These are phyloP conservation scores for Cochliopodium minus DNA, from an alignment of 208 protist species.

Conservation along the genomic window DNA sequence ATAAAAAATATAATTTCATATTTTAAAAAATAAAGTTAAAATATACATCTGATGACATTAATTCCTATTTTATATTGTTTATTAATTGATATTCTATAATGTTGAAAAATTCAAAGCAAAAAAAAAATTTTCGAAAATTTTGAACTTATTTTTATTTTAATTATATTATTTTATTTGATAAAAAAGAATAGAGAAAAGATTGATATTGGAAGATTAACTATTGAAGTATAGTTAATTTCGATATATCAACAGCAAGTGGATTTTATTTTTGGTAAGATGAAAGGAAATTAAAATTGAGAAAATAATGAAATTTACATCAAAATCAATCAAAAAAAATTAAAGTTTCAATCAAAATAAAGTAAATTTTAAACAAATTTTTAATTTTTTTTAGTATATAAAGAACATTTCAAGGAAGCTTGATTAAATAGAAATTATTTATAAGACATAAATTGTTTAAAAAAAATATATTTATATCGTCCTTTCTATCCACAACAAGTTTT, in stretches of 20 bases:
- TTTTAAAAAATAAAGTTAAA: neutral
- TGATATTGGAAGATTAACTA: neutral
- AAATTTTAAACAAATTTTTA: neutral
- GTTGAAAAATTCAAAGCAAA: neutral
- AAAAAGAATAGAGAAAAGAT: neutral
- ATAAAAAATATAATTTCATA: neutral
- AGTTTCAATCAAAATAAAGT: neutral
- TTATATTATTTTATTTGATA: neutral
- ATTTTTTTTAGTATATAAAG: neutral
- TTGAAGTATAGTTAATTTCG: neutral
- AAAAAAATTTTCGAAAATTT: neutral
- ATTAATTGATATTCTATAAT: no score
- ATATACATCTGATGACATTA: neutral
- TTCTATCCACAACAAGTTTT: neutral
- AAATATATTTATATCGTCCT: neutral
- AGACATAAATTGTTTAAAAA: neutral
- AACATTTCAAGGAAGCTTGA: neutral
- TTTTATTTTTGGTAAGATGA: neutral
- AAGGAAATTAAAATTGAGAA: neutral
- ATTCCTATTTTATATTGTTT: neutral
- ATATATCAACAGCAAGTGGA: neutral
- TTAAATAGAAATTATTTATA: neutral
- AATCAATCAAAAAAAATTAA: neutral
- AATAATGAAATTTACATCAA: neutral
- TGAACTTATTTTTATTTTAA: neutral